A percentile compares a stretch with the other conserved stretches of the same genome.
Conservation (phyloP, 768 basidiomycete species). For the Boletus reticuloceps region DNA sequence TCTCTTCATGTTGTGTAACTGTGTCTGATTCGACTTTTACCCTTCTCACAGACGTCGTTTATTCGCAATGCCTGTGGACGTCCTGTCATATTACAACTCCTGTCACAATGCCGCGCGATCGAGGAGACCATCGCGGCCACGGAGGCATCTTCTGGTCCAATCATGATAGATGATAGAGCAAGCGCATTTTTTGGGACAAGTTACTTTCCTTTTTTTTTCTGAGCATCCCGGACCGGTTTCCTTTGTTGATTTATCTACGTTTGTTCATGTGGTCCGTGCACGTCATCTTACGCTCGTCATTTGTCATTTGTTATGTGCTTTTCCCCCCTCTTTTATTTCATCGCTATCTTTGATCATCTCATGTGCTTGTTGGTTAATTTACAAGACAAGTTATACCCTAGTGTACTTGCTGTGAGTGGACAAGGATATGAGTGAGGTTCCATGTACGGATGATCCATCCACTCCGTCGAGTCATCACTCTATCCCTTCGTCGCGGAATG, state of each 20-base stretch:
- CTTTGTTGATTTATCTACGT: not conserved
- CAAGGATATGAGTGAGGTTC: no score
- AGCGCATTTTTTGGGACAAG: not conserved
- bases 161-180: not conserved
- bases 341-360: conserved; percentile 1
- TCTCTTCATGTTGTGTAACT: not conserved
- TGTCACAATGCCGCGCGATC: conserved; percentile 65
- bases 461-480: no score
- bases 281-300: not conserved
- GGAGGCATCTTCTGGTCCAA: conserved; percentile 6
- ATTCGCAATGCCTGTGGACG: conserved; percentile 69
- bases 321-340: not conserved
- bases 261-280: not conserved
- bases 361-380: not conserved
- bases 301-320: no score
- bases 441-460: no score
- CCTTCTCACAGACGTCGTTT: conserved; percentile 49
- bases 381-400: no score
- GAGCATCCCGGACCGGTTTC: not conserved
- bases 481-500: no score
- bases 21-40: not conserved
- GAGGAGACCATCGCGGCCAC: conserved; percentile 42
- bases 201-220: not conserved
- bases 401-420: no score
- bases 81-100: conserved; percentile 60